Evolutionary conservation across 1,139 yeast species (phyloP), one percentile per base, ranked within the genome.

Genomic region (Zhuliangozyma parablackwelliae): DNA sequence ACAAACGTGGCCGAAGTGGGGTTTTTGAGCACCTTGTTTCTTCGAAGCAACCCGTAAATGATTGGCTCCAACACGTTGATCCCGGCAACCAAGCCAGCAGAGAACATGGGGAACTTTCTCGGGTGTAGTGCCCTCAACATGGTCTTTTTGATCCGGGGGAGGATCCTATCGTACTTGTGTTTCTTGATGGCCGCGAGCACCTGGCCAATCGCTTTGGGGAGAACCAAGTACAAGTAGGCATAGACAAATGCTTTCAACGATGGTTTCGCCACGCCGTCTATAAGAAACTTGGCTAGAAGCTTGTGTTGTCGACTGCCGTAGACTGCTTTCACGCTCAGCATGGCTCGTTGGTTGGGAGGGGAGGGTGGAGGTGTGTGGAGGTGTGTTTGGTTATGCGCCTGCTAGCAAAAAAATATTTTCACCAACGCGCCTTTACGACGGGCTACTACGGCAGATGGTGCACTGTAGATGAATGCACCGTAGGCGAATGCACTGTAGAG

Each of bases 11-110:
- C 47, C 9, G 53, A 49, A 5, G 57, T 55, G 11, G 41, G 39
- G 24, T 26, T 35, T 13, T n/a, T 32, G 7, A 46, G 27, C 8
- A 42, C 11, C 5, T 36, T 43, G 5, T 41, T 30, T 12, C 34
- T 36, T 30, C 49, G 46, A 28, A 61, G 37, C 0, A 51, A 28
- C 10, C 30, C 39, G 35, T 50, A 55, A 3, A 61, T 35, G 6
- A 60, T 20, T 1, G 72, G 69, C 36, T 70, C 71, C 21, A 68
- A 42, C 4, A 63, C 34, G 37, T 65, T 63, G 35, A 61, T 57
- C 3, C 60, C 52, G 2, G 57, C 65, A 12, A 62, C 54, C 39
- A 62, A 46, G 20, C 47, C 45, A 7, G 63, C 68, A 10, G 61
- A 56, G 42, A 62, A 59, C 44, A 51, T 44, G 9, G 68, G 68